These are phyloP conservation scores for Platanthera guangdongensis DNA, from an alignment of 106 monocot species.

Conservation along the genomic window DNA sequence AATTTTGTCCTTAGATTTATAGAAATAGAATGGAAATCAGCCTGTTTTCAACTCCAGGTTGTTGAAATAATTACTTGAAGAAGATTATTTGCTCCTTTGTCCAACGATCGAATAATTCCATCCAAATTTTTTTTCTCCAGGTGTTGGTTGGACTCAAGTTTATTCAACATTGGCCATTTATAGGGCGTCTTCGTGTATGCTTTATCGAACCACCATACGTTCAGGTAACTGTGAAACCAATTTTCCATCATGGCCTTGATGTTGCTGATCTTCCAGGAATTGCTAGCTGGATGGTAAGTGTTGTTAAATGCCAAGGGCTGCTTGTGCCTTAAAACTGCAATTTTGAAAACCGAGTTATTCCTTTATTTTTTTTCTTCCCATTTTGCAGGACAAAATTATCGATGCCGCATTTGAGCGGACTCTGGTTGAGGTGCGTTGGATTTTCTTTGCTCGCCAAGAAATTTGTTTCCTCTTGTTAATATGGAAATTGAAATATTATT, in stretches of 20 bases:
- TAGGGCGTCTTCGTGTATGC: conserved; percentile 68
- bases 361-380: background rate
- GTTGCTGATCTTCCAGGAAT: conserved; percentile 94
- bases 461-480: conserved; percentile 4
- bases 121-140: conserved; percentile 18
- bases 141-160: conserved; percentile 75
- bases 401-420: conserved; percentile 20
- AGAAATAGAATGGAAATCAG: background rate
- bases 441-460: background rate
- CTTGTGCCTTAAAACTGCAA: background rate
- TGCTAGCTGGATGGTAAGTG: conserved; percentile 81
- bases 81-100: background rate
- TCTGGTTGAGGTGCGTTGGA: conserved; percentile 20
- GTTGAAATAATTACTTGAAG: background rate
- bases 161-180: conserved; percentile 70
- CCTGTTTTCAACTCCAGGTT: background rate
- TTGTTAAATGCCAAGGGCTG: background rate
- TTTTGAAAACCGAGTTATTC: background rate
- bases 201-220: conserved; percentile 88
- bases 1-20: background rate
- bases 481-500: background rate
- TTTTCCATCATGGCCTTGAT: conserved; percentile 76
- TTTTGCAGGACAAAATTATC: conserved; percentile 5
- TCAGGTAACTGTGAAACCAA: conserved; percentile 87
- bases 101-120: background rate